phyloP scores from a whole-genome alignment of 2,329 filamentous ascomycete species.

The Hypoxylon sp. region DNA sequence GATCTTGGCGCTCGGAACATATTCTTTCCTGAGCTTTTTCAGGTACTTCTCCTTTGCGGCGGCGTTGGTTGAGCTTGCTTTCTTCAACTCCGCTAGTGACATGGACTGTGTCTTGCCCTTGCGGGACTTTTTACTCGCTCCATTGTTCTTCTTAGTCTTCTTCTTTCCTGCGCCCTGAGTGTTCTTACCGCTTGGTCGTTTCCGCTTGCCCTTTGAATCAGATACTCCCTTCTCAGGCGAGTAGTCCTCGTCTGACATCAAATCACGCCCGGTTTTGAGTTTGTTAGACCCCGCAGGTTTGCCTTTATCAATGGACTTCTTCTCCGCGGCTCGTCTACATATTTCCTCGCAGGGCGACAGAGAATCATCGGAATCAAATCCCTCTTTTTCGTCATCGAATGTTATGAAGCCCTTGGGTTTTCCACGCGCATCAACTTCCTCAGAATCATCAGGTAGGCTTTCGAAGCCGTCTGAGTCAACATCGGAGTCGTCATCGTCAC shows the following conservation, averaged over 20 bases:
- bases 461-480: slow-evolving; percentile 31
- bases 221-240: neutral
- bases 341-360: slow-evolving; percentile 30
- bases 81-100: slow-evolving; percentile 49
- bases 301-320: slow-evolving; percentile 5
- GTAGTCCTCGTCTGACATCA: slow-evolving; percentile 3
- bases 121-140: slow-evolving; percentile 27
- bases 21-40: slow-evolving; percentile 48
- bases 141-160: slow-evolving; percentile 33
- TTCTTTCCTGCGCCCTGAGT: neutral
- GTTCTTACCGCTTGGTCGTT: slow-evolving; percentile 4
- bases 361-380: slow-evolving; percentile 24
- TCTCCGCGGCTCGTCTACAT: slow-evolving; percentile 11
- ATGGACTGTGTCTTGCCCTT: slow-evolving; percentile 27
- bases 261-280: slow-evolving; percentile 13
- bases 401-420: slow-evolving; percentile 48
- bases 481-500: slow-evolving; percentile 25
- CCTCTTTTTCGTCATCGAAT: slow-evolving; percentile 21
- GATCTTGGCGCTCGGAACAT: slow-evolving; percentile 53
- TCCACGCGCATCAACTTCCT: slow-evolving; percentile 42
- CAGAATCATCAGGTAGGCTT: slow-evolving; percentile 34
- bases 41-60: slow-evolving; percentile 50
- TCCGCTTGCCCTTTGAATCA: slow-evolving; percentile 23
- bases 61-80: slow-evolving; percentile 45
- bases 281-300: slow-evolving; percentile 15